Conservation (phyloP, 108 stramenopile genomes). For the Skeletonema grethae region DNA sequence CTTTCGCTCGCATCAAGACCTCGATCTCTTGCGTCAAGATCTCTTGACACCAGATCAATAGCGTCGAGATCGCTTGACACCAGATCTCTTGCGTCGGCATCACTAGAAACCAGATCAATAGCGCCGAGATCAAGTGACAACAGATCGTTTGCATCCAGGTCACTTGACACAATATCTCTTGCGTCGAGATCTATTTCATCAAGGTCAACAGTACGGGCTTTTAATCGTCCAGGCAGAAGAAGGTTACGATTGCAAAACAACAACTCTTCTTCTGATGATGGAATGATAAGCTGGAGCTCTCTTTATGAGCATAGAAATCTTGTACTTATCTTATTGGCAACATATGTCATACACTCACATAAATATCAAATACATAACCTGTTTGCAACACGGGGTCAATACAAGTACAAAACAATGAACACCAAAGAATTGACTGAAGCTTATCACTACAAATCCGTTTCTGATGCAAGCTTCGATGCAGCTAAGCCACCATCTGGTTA, state of each 20-base stretch:
- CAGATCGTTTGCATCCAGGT: neutral
- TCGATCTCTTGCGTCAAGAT: neutral
- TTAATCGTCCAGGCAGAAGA: neutral
- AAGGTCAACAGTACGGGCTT: neutral
- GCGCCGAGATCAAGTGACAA: neutral
- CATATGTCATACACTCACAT: neutral
- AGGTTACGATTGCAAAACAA: neutral
- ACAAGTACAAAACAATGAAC: slow-evolving; percentile 17
- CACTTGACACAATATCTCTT: neutral
- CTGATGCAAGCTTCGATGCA: slow-evolving; percentile 25
- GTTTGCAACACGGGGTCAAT: neutral
- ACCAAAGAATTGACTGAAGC: slow-evolving; percentile 16
- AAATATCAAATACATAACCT: neutral
- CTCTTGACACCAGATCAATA: neutral
- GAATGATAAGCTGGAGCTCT: neutral
- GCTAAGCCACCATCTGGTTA: slow-evolving; percentile 19
- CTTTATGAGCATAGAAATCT: neutral
- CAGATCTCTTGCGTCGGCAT: neutral
- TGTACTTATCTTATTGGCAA: neutral
- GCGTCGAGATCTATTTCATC: neutral
- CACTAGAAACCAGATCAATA: neutral
- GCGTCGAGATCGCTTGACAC: neutral
- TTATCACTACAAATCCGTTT: slow-evolving; percentile 2
- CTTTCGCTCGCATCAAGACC: neutral
- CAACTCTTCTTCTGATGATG: neutral